phyloP scores from a whole-genome alignment of 2,329 filamentous ascomycete genomes.

The Botrytis paeoniae region DNA sequence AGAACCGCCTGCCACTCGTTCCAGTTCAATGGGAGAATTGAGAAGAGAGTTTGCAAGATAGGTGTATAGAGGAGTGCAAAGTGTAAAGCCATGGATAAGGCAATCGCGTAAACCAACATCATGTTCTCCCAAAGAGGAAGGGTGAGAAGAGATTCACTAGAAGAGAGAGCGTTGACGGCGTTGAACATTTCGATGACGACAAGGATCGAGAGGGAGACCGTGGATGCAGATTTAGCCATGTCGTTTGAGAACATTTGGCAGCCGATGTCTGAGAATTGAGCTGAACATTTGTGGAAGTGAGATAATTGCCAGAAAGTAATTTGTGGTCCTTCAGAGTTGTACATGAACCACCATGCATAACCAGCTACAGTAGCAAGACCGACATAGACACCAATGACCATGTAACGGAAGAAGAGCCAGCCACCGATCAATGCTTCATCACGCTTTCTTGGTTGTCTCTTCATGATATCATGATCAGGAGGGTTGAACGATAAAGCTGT shows the following conservation, averaged over 20 bases:
- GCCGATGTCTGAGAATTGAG: constrained; percentile 82
- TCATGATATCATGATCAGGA: constrained; percentile 98
- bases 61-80: constrained; percentile 92
- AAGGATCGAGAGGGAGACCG: constrained; percentile 84
- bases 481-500: constrained; percentile 98
- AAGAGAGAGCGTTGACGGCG: constrained; percentile 95
- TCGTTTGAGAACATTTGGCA: constrained; percentile 89
- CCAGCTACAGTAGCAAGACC: constrained; percentile 92
- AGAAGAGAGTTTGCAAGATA: constrained; percentile 83
- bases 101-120: constrained; percentile 95
- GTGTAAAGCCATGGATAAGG: constrained; percentile 89
- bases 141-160: constrained; percentile 88
- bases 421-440: constrained; percentile 90
- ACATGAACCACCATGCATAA: constrained; percentile 99
- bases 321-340: constrained; percentile 82
- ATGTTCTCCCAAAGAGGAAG: constrained; percentile 98
- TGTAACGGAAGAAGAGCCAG: constrained; percentile 96
- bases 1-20: constrained; percentile 91
- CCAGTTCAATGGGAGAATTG: constrained; percentile 82
- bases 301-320: constrained; percentile 86
- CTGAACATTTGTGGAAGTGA: constrained; percentile 89
- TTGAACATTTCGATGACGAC: constrained; percentile 99
- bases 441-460: constrained; percentile 81
- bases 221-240: constrained; percentile 85
- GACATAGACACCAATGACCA: constrained; percentile 94